These are phyloP conservation scores for Brassica hybrid DNA, from an alignment of 441 rosid species.

Conservation along the genomic window DNA sequence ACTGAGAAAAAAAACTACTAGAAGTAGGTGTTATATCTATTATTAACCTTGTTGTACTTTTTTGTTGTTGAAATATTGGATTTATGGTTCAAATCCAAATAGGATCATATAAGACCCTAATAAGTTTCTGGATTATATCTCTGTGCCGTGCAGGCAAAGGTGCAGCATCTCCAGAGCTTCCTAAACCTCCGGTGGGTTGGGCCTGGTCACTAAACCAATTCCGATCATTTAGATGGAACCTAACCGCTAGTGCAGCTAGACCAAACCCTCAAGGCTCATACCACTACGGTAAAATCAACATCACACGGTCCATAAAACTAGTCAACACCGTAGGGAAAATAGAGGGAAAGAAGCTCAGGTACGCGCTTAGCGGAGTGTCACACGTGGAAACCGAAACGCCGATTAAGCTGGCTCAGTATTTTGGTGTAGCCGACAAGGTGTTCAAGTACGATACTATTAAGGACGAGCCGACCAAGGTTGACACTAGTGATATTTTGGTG, in stretches of 20 bases:
- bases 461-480: slow-evolving; percentile 43
- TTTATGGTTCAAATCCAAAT: neutral
- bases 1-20: neutral
- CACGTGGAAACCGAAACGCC: slow-evolving; percentile 56
- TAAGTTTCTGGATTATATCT: neutral
- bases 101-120: neutral
- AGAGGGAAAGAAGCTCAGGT: slow-evolving; percentile 54
- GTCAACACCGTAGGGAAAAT: slow-evolving; percentile 37
- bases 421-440: slow-evolving; percentile 47
- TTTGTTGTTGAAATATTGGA: neutral
- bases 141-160: slow-evolving; percentile 47
- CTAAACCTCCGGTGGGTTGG: slow-evolving; percentile 61
- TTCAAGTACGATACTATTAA: slow-evolving; percentile 55
- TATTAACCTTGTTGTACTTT: neutral
- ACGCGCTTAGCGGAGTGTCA: slow-evolving; percentile 62
- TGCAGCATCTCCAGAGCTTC: slow-evolving; percentile 49
- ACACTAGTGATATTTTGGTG: slow-evolving; percentile 1
- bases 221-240: slow-evolving; percentile 70
- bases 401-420: slow-evolving; percentile 66
- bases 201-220: slow-evolving; percentile 75
- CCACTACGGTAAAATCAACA: slow-evolving; percentile 63
- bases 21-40: neutral
- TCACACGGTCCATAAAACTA: slow-evolving; percentile 60
- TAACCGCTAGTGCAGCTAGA: slow-evolving; percentile 72
- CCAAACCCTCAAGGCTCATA: slow-evolving; percentile 75